Conservation (phyloP, 2,329 filamentous ascomycete genomes). For the Colletotrichum australisinense region DNA sequence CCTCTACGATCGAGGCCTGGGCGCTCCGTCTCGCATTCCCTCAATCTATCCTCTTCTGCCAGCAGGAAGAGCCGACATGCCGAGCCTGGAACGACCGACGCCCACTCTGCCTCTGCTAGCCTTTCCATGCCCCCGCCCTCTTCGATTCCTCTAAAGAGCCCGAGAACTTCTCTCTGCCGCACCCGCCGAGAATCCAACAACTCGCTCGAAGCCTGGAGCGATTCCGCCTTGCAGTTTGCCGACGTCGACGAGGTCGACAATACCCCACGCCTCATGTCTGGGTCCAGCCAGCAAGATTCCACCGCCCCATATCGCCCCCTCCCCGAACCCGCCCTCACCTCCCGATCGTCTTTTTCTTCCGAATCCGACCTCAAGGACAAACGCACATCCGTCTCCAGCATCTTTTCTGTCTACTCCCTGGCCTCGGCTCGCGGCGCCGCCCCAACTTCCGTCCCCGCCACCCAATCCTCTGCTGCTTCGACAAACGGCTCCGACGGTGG, state of each 20-base stretch:
- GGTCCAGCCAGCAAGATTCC: slow-evolving; percentile 42
- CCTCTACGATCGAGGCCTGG: slow-evolving; percentile 35
- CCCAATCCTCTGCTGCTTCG: slow-evolving; percentile 64
- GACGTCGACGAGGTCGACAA: slow-evolving; percentile 62
- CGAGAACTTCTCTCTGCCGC: slow-evolving; percentile 54
- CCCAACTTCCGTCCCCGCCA: slow-evolving; percentile 66
- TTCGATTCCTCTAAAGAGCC: slow-evolving; percentile 53
- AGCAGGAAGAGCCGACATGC: slow-evolving; percentile 68
- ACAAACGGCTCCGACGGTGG: slow-evolving; percentile 63
- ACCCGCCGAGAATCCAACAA: slow-evolving; percentile 56
- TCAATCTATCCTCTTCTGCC: slow-evolving; percentile 59
- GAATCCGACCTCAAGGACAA: slow-evolving; percentile 73
- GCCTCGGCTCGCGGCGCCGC: slow-evolving; percentile 67
- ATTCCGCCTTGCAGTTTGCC: slow-evolving; percentile 55
- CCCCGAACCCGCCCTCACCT: slow-evolving; percentile 60
- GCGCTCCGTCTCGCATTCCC: slow-evolving; percentile 46
- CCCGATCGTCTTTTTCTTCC: slow-evolving; percentile 61
- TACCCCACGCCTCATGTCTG: slow-evolving; percentile 57
- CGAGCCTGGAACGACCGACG: slow-evolving; percentile 69
- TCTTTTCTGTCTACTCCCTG: slow-evolving; percentile 79
- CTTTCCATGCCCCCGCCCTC: slow-evolving; percentile 72
- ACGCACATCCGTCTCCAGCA: slow-evolving; percentile 78
- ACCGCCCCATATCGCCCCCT: slow-evolving; percentile 47
- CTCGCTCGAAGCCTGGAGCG: slow-evolving; percentile 52
- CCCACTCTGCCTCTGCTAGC: slow-evolving; percentile 68